Percentiles rank a stretch among this genome's conserved stretches.
phyloP scores from a whole-genome alignment of 306 rosid species.

The Cucumis hystrix region DNA sequence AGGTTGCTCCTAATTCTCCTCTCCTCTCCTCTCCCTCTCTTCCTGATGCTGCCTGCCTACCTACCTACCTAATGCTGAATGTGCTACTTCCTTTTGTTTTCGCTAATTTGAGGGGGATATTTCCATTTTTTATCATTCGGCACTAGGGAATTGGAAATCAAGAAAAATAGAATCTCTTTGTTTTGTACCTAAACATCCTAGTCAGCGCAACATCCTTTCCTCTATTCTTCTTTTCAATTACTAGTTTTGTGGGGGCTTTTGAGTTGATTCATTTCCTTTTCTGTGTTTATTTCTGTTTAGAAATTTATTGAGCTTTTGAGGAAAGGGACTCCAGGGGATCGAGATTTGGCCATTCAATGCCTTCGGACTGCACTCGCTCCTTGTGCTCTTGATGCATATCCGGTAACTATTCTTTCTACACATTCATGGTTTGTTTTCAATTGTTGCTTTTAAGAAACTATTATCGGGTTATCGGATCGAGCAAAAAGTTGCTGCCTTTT shows the following conservation, averaged over 20 bases:
- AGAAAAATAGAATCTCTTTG: neutral
- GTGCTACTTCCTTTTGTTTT: neutral
- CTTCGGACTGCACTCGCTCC: slow-evolving; percentile 85
- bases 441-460: neutral
- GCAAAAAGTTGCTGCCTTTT: neutral
- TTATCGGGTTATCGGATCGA: neutral
- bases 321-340: slow-evolving; percentile 62
- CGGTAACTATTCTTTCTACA: slow-evolving; percentile 32
- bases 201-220: neutral
- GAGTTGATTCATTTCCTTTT: neutral
- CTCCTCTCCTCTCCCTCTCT: neutral
- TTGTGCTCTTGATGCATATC: slow-evolving; percentile 94
- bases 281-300: slow-evolving; percentile 14
- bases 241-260: neutral
- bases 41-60: neutral
- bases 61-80: neutral
- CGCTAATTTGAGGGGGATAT: neutral
- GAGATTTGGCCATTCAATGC: slow-evolving; percentile 75
- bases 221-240: neutral
- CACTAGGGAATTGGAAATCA: neutral
- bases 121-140: neutral
- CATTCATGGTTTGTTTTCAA: neutral
- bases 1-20: slow-evolving; percentile 33
- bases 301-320: slow-evolving; percentile 92
- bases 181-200: neutral